Percentiles rank a stretch among this genome's conserved stretches.
phyloP scores from a whole-genome alignment of 768 basidiomycete species.

The Multifurca ochricompacta region DNA sequence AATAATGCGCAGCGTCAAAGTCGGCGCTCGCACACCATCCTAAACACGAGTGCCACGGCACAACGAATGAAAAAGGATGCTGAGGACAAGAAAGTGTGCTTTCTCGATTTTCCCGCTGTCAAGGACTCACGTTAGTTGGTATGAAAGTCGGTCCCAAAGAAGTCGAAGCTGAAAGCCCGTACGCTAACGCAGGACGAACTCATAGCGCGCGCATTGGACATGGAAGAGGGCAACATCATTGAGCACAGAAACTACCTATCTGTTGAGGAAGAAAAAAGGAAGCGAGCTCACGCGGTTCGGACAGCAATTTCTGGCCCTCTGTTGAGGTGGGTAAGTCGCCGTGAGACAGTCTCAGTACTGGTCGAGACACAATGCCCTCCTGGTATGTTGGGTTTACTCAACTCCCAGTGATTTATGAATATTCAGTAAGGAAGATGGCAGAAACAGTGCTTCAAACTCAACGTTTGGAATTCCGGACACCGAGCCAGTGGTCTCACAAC shows the following conservation, averaged over 20 bases:
- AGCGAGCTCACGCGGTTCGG: conserved; percentile 54
- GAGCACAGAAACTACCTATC: conserved; percentile 75
- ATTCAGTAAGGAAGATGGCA: conserved; percentile 1
- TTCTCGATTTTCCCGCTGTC: not conserved
- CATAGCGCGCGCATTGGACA: conserved; percentile 74
- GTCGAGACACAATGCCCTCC: conserved; percentile 30
- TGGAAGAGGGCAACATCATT: conserved; percentile 75
- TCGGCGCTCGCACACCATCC: conserved; percentile 57
- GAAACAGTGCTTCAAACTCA: not conserved
- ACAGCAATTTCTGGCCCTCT: conserved; percentile 57
- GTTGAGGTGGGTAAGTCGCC: conserved; percentile 61
- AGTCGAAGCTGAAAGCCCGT: conserved; percentile 43
- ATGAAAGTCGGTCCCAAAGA: conserved; percentile 45
- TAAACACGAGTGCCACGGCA: conserved; percentile 61
- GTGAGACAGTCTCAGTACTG: conserved; percentile 46
- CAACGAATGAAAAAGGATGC: conserved; percentile 56
- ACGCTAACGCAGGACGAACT: conserved; percentile 74
- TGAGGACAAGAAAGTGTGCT: conserved; percentile 50
- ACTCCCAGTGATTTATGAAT: too few relatives aligned
- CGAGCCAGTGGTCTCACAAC: not conserved
- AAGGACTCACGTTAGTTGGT: conserved; percentile 20
- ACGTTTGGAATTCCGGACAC: not conserved
- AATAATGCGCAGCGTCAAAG: conserved; percentile 44
- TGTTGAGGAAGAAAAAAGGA: conserved; percentile 76
- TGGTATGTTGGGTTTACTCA: conserved; percentile 15